Evolutionary conservation across 2,329 filamentous ascomycete species (phyloP).

Genomic region (Cryphonectria naterciae): DNA sequence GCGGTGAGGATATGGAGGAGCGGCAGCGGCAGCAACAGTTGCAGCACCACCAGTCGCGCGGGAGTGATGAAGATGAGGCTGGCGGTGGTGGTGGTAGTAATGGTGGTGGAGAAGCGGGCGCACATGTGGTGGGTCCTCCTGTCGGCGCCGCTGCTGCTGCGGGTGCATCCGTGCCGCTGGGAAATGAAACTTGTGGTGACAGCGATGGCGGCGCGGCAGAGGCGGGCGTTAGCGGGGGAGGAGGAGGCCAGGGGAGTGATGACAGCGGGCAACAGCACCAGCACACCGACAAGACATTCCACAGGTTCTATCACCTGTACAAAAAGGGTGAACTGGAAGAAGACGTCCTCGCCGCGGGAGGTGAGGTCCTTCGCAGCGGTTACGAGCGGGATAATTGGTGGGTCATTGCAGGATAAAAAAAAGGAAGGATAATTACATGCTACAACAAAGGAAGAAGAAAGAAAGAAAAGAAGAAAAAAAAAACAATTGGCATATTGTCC

Average conservation of each 20-base stretch:
- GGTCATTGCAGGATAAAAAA: slow-evolving; percentile 62
- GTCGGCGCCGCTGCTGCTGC: slow-evolving; percentile 1
- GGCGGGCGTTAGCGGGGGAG: not conserved
- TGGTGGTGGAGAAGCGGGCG: not conserved
- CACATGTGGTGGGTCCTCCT: slow-evolving; percentile 6
- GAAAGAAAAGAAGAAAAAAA: not conserved
- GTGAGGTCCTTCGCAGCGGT: slow-evolving; percentile 74
- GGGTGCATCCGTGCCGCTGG: slow-evolving; percentile 6
- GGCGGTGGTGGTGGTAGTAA: not conserved
- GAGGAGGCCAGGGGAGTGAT: not conserved
- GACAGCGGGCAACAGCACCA: slow-evolving; percentile 6
- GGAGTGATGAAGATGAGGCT: not conserved
- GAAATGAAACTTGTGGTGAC: slow-evolving; percentile 11
- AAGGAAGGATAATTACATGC: no score
- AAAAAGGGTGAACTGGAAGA: slow-evolving; percentile 82
- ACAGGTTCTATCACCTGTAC: slow-evolving; percentile 95
- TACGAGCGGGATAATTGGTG: slow-evolving; percentile 99
- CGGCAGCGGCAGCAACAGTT: slow-evolving; percentile 13
- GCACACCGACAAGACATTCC: slow-evolving; percentile 63
- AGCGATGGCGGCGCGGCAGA: slow-evolving; percentile 14
- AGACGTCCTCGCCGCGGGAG: slow-evolving; percentile 76
- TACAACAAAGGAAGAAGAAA: no score
- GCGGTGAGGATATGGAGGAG: slow-evolving; percentile 26
- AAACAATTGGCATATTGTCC: not conserved
- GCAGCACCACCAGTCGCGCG: slow-evolving; percentile 1